Conservation (phyloP, 768 basidiomycete species). For the Tricholoma saponaceum region DNA sequence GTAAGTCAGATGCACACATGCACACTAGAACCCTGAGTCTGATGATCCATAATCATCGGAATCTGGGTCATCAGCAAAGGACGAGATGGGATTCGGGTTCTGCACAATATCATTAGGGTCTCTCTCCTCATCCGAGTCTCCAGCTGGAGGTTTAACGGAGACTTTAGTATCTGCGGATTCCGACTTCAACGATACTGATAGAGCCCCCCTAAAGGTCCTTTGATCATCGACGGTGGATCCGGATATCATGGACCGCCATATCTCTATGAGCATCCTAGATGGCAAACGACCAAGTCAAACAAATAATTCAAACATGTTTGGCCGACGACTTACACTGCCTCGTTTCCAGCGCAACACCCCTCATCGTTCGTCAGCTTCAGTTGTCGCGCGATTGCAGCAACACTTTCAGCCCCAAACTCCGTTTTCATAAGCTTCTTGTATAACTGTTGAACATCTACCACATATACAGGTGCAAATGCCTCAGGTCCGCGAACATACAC, state of each 20-base stretch:
- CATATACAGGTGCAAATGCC: constrained; percentile 25
- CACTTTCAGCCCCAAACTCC: constrained; percentile 10
- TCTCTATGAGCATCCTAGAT: constrained; percentile 34
- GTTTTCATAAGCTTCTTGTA: constrained; percentile 37
- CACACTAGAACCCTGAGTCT: constrained; percentile 7
- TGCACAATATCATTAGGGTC: constrained; percentile 27
- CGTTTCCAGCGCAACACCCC: constrained; percentile 48
- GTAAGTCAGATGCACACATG: too few species aligned
- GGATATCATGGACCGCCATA: constrained; percentile 45
- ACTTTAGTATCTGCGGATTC: neutral
- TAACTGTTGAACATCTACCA: constrained; percentile 38
- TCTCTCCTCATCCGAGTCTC: constrained; percentile 26
- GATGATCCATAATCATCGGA: constrained; percentile 16
- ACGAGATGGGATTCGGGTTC: neutral
- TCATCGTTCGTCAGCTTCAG: constrained; percentile 28
- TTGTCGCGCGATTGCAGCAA: constrained; percentile 27
- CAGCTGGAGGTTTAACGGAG: neutral
- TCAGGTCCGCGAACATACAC: constrained; percentile 2
- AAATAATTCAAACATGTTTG: neutral
- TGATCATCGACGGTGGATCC: constrained; percentile 46
- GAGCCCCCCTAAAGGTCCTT: constrained; percentile 13
- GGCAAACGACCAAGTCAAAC: neutral
- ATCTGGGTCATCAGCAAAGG: constrained; percentile 16
- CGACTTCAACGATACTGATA: neutral
- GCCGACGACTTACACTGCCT: constrained; percentile 37